Conservation (phyloP, 176 grass and related monocot genomes). For the Juncus inflexus region DNA sequence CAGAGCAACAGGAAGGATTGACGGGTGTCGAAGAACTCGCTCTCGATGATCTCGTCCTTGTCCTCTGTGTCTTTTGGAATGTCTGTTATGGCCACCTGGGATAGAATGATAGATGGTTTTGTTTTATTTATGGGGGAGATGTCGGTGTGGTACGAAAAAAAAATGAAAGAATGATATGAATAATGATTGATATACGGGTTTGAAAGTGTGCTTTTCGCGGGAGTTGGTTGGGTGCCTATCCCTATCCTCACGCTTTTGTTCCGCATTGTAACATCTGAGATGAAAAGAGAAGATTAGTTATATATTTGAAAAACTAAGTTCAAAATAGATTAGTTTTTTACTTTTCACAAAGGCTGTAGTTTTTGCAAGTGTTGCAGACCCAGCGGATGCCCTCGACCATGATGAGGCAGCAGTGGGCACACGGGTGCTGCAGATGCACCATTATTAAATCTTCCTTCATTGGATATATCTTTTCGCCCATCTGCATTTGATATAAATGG, state of each 20-base stretch:
- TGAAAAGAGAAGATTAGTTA: constrained; percentile 2
- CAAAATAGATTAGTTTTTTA: constrained; percentile 24
- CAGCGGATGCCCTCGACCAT: constrained; percentile 89
- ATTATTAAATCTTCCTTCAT: constrained; percentile 99
- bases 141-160: not conserved
- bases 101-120: constrained; percentile 7
- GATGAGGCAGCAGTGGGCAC: constrained; percentile 76
- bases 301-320: too few species aligned
- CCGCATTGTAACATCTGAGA: constrained; percentile 70
- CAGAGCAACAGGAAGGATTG: constrained; percentile 97
- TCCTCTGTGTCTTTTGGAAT: constrained; percentile 84
- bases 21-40: constrained; percentile 95
- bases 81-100: constrained; percentile 63
- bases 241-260: constrained; percentile 69
- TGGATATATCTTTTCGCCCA: constrained; percentile 87
- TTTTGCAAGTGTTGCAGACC: constrained; percentile 84
- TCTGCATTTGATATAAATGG: constrained; percentile 51
- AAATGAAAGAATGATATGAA: not conserved
- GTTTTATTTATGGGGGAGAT: too few species aligned
- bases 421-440: constrained; percentile 94
- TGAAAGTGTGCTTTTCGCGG: constrained; percentile 72
- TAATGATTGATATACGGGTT: constrained; percentile 54
- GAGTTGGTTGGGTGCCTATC: constrained; percentile 72
- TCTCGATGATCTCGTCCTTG: constrained; percentile 96
- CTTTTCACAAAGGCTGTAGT: constrained; percentile 84